These are phyloP conservation scores for Juncus inflexus DNA, from an alignment of 176 grass and related monocot species.

Conservation along the genomic window DNA sequence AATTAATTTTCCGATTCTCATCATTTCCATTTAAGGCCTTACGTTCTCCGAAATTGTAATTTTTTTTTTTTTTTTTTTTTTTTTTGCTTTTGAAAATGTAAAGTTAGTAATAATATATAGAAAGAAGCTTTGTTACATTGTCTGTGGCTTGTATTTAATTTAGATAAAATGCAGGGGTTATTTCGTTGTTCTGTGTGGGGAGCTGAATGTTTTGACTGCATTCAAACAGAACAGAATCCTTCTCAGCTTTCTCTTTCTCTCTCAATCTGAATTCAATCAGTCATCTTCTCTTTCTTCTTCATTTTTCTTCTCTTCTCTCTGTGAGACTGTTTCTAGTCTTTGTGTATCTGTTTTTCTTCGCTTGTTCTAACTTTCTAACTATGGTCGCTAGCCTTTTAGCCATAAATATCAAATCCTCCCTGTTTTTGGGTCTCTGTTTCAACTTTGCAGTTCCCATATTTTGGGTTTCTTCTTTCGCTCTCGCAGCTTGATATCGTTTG, in stretches of 20 bases:
- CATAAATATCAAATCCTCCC: neutral
- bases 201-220: neutral
- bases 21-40: too few relatives aligned
- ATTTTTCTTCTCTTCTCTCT: neutral
- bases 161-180: too few relatives aligned
- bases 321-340: conserved; percentile 6
- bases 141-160: too few relatives aligned
- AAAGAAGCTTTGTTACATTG: too few relatives aligned
- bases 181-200: too few relatives aligned
- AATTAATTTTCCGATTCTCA: too few relatives aligned
- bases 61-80: too few relatives aligned
- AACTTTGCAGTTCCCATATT: neutral
- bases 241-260: conserved; percentile 9
- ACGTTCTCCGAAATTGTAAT: too few relatives aligned
- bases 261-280: neutral
- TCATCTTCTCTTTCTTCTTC: conserved; percentile 3
- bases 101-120: too few relatives aligned
- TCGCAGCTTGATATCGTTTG: neutral
- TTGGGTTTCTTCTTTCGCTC: neutral
- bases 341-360: neutral
- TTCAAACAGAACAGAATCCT: conserved; percentile 24
- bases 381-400: neutral
- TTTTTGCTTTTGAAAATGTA: too few relatives aligned
- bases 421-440: neutral
- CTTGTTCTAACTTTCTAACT: neutral